phyloP scores from a whole-genome alignment of 108 stramenopile genomes.

The Hondaea fermentalgiana region DNA sequence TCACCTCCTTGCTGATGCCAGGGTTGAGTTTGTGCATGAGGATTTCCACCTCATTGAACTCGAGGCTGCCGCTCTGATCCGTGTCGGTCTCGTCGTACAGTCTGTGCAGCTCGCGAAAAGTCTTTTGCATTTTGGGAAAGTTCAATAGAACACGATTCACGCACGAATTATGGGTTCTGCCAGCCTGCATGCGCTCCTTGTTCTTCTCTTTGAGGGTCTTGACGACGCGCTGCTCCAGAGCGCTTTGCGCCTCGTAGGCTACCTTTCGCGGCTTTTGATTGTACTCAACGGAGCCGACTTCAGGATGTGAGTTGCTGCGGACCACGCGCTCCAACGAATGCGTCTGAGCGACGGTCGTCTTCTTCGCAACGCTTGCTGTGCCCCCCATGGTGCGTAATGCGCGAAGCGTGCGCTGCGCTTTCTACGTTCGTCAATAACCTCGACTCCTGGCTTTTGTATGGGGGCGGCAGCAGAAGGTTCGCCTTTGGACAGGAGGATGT shows the following conservation, averaged over 20 bases:
- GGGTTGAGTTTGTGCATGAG: conserved; percentile 6
- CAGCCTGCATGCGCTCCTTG: not conserved
- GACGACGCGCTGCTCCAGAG: not conserved
- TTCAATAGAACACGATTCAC: not conserved
- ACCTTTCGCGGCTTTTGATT: not conserved
- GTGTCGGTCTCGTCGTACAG: conserved; percentile 6
- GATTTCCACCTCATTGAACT: not conserved
- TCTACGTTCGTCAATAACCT: no score
- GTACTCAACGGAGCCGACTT: not conserved
- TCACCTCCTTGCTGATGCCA: not conserved
- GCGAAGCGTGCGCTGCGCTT: no score
- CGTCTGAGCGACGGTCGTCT: not conserved
- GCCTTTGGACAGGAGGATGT: no score
- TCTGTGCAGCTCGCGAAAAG: not conserved
- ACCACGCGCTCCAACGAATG: not conserved
- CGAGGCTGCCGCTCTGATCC: not conserved
- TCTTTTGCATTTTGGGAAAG: conserved; percentile 6
- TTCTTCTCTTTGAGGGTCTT: not conserved
- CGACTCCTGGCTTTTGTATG: no score
- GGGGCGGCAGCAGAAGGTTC: no score
- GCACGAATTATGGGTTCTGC: not conserved
- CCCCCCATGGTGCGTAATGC: not conserved
- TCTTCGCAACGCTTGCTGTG: not conserved
- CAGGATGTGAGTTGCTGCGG: not conserved
- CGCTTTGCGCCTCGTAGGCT: not conserved